Conservation (phyloP, 345 rosid species). For the Rhizophora mangle region DNA sequence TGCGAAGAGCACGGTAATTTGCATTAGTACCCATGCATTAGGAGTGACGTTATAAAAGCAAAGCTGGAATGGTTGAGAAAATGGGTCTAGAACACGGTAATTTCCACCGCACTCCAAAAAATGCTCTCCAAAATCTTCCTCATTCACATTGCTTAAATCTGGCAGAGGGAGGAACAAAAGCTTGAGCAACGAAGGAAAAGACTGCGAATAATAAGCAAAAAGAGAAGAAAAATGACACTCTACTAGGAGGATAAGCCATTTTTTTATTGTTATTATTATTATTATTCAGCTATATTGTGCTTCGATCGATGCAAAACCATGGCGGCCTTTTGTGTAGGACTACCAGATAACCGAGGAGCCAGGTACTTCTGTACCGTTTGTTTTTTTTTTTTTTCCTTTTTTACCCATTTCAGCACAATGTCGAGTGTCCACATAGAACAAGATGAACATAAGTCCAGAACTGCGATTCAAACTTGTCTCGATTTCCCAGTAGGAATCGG, state of each 20-base stretch:
- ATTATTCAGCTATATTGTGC: too few species aligned
- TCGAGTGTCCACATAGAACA: too few species aligned
- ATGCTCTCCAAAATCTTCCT: slow-evolving; percentile 25
- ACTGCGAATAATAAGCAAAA: background rate
- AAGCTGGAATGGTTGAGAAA: slow-evolving; percentile 38
- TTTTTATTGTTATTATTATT: too few species aligned
- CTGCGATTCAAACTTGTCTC: too few species aligned
- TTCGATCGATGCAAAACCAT: too few species aligned
- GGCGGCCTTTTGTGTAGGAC: too few species aligned
- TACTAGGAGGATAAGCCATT: background rate
- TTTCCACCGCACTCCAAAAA: slow-evolving; percentile 24
- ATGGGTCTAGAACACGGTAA: slow-evolving; percentile 15
- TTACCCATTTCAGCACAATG: too few species aligned
- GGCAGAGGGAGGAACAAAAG: slow-evolving; percentile 23
- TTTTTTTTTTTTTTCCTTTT: too few species aligned
- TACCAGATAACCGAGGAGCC: too few species aligned
- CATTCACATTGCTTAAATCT: slow-evolving; percentile 24
- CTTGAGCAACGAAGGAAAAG: slow-evolving; percentile 7
- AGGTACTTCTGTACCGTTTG: too few species aligned
- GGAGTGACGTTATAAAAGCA: slow-evolving; percentile 26
- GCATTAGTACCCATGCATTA: background rate
- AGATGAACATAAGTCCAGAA: too few species aligned
- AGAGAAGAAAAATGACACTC: background rate
- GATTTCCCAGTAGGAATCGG: too few species aligned
- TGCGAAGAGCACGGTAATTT: slow-evolving; percentile 6